Conservation (phyloP, 2,329 filamentous ascomycete genomes). For the Penicillium sp. region DNA sequence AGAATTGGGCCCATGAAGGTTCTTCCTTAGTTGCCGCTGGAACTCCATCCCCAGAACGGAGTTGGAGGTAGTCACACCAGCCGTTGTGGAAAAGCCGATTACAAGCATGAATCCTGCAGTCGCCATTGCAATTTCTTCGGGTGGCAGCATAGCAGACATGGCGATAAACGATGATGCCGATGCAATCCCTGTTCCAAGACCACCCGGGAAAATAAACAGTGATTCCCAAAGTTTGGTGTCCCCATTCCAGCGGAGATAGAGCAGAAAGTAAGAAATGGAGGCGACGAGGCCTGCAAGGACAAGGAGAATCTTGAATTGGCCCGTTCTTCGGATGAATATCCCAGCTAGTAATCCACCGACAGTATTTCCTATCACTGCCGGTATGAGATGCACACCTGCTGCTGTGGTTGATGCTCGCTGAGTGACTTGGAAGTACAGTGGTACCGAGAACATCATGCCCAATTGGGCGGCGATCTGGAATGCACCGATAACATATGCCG, state of each 20-base stretch:
- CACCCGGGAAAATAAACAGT: slow-evolving; percentile 59
- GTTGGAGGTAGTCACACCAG: slow-evolving; percentile 41
- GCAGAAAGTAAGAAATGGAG: slow-evolving; percentile 52
- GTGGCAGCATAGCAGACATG: slow-evolving; percentile 49
- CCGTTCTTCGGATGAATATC: slow-evolving; percentile 57
- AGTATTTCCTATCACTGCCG: slow-evolving; percentile 67
- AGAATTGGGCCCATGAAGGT: slow-evolving; percentile 31
- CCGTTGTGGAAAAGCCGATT: slow-evolving; percentile 44
- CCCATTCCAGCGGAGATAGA: slow-evolving; percentile 60
- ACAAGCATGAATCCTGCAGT: slow-evolving; percentile 50
- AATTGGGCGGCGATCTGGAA: slow-evolving; percentile 60
- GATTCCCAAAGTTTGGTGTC: slow-evolving; percentile 57
- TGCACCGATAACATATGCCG: slow-evolving; percentile 45
- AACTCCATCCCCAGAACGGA: slow-evolving; percentile 41
- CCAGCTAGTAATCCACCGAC: slow-evolving; percentile 62
- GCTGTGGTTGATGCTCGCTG: slow-evolving; percentile 56
- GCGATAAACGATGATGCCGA: slow-evolving; percentile 51
- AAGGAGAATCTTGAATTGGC: slow-evolving; percentile 58
- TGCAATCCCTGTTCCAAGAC: slow-evolving; percentile 52
- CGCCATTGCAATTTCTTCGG: slow-evolving; percentile 51
- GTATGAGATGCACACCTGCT: slow-evolving; percentile 63
- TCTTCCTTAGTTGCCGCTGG: slow-evolving; percentile 29
- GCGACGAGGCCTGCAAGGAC: slow-evolving; percentile 53
- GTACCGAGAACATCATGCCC: slow-evolving; percentile 64
- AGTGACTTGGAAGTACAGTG: slow-evolving; percentile 68